phyloP scores from a whole-genome alignment of 306 rosid species.

The Pyrus communis region DNA sequence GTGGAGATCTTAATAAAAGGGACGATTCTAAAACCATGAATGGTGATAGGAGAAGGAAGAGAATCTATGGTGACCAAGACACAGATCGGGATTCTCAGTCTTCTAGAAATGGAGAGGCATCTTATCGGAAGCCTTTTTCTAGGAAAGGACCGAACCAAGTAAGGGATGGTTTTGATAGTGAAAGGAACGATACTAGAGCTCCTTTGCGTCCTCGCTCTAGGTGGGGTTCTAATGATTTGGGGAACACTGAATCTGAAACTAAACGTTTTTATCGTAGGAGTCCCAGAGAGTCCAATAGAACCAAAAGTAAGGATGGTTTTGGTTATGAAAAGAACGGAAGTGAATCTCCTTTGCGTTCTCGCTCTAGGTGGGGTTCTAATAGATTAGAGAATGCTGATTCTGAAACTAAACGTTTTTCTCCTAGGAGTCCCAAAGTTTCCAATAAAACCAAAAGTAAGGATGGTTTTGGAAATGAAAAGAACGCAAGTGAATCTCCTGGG shows the following conservation, averaged over 20 bases:
- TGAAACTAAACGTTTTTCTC: slow-evolving; percentile 23
- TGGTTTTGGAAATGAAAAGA: slow-evolving; percentile 1
- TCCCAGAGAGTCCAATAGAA: slow-evolving; percentile 10
- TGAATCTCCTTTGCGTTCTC: slow-evolving; percentile 3
- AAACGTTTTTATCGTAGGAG: slow-evolving; percentile 29
- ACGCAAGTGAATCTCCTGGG: not conserved
- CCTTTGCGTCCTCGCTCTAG: slow-evolving; percentile 15
- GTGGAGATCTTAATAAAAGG: slow-evolving; percentile 2
- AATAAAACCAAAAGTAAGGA: slow-evolving; percentile 3
- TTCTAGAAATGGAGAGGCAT: slow-evolving; percentile 1
- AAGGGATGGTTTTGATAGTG: slow-evolving; percentile 1
- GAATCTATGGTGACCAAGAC: slow-evolving; percentile 23
- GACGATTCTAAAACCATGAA: slow-evolving; percentile 4
- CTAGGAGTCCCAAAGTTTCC: slow-evolving; percentile 15
- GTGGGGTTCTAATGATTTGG: slow-evolving; percentile 28
- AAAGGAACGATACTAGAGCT: not conserved
- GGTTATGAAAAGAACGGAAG: slow-evolving; percentile 5
- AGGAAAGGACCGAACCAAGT: slow-evolving; percentile 5
- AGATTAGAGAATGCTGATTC: slow-evolving; percentile 15
- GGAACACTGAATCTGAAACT: slow-evolving; percentile 15
- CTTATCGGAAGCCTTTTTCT: slow-evolving; percentile 11
- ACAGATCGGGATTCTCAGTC: slow-evolving; percentile 8
- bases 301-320: not conserved
- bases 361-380: slow-evolving; percentile 34
- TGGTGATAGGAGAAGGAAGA: slow-evolving; percentile 15